phyloP scores from a whole-genome alignment of 208 protist species.

The Crithidia acanthocephali region DNA sequence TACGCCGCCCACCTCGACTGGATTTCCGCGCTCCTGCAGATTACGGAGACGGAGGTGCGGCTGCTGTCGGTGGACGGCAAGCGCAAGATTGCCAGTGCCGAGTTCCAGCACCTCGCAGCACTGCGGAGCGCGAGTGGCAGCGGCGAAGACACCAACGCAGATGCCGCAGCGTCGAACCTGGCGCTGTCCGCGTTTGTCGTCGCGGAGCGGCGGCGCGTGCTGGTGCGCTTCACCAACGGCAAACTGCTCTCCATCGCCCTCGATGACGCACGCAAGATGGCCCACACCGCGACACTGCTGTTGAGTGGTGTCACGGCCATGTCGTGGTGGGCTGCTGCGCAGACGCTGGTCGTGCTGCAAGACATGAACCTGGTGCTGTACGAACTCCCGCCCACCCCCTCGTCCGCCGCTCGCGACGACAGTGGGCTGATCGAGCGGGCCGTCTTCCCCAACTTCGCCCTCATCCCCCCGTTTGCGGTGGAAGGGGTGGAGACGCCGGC shows the following conservation, averaged over 20 bases:
- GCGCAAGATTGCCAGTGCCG: constrained; percentile 19
- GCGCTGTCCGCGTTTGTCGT: constrained; percentile 26
- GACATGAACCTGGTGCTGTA: constrained; percentile 50
- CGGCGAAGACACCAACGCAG: not conserved
- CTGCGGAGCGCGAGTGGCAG: constrained; percentile 1
- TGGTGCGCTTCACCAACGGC: constrained; percentile 42
- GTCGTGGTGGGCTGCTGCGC: constrained; percentile 35
- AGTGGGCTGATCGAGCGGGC: not conserved
- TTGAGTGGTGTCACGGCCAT: constrained; percentile 49
- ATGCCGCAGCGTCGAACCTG: constrained; percentile 4
- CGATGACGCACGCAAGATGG: constrained; percentile 6
- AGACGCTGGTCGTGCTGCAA: constrained; percentile 43
- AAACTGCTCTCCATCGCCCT: constrained; percentile 27
- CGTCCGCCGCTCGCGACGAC: not conserved
- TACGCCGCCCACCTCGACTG: constrained; percentile 54
- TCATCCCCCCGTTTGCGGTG: constrained; percentile 51
- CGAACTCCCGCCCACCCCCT: constrained; percentile 16
- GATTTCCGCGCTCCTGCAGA: constrained; percentile 66
- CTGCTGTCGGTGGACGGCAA: constrained; percentile 69
- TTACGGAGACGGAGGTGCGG: constrained; percentile 73
- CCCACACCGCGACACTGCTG: constrained; percentile 17
- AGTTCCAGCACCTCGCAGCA: constrained; percentile 17
- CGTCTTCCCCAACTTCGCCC: constrained; percentile 56
- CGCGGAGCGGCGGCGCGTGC: constrained; percentile 15
- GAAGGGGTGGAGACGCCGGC: constrained; percentile 36